These are phyloP conservation scores for Dactylellina sp. DNA, from an alignment of 2,329 filamentous ascomycete genomes.

Conservation along the genomic window DNA sequence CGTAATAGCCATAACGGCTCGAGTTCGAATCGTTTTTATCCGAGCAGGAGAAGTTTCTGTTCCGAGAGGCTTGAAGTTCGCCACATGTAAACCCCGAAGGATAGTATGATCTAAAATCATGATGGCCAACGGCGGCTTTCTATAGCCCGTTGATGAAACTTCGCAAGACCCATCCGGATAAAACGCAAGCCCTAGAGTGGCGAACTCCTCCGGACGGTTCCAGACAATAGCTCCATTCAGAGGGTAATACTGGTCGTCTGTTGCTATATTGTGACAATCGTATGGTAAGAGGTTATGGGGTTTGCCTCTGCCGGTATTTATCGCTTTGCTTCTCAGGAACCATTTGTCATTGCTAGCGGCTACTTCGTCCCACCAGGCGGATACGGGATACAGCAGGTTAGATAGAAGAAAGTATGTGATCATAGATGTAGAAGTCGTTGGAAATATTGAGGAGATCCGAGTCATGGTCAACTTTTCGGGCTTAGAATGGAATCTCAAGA, in stretches of 20 bases:
- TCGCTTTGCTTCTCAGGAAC: background rate
- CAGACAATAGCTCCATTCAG: conserved; percentile 30
- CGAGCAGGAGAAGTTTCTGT: background rate
- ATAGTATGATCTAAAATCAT: conserved; percentile 26
- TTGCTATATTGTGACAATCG: conserved; percentile 1
- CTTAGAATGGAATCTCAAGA: background rate
- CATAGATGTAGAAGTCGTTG: background rate
- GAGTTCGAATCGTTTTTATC: background rate
- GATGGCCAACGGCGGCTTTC: conserved; percentile 2
- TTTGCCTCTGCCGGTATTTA: background rate
- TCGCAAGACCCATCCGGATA: conserved; percentile 24
- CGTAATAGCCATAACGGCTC: conserved; percentile 1
- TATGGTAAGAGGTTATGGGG: background rate
- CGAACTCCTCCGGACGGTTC: conserved; percentile 30
- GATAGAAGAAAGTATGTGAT: conserved; percentile 12
- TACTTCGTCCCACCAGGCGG: conserved; percentile 29
- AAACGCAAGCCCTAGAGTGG: conserved; percentile 24
- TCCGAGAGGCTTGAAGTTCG: conserved; percentile 20
- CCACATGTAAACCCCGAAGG: conserved; percentile 31
- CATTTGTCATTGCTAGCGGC: conserved; percentile 15
- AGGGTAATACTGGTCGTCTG: background rate
- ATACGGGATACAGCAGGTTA: background rate
- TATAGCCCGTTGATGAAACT: background rate
- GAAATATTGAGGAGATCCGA: background rate
- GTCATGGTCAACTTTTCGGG: background rate